Conservation (phyloP, 2,329 filamentous ascomycete species). For the Stemphylium lycopersici region DNA sequence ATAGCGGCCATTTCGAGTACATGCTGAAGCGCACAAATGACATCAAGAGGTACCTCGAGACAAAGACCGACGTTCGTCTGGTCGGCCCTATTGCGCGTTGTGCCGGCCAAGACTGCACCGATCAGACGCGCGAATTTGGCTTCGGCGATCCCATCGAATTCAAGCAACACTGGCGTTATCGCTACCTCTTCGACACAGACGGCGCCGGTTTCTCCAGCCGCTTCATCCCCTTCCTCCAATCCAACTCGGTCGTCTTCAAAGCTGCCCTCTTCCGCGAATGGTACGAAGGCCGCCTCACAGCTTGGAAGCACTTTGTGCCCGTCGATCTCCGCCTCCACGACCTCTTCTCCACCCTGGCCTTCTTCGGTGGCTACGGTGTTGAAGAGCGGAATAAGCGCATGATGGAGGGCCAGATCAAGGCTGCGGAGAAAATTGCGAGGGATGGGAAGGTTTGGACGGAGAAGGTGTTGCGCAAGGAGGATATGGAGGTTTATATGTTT, state of each 20-base stretch:
- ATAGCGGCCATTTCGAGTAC: constrained; percentile 60
- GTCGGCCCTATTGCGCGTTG: constrained; percentile 64
- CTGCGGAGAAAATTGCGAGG: constrained; percentile 43
- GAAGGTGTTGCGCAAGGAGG: constrained; percentile 52
- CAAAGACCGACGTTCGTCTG: constrained; percentile 63
- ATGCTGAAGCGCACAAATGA: constrained; percentile 59
- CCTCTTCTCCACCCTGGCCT: constrained; percentile 74
- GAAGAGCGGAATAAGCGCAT: constrained; percentile 33
- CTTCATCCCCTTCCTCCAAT: constrained; percentile 69
- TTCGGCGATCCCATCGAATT: constrained; percentile 56
- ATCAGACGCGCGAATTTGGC: constrained; percentile 61
- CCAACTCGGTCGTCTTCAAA: constrained; percentile 71
- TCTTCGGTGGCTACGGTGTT: constrained; percentile 60
- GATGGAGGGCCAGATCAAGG: constrained; percentile 32
- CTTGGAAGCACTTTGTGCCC: constrained; percentile 84
- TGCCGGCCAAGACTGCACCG: constrained; percentile 59
- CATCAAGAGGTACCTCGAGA: constrained; percentile 60
- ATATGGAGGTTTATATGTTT: constrained; percentile 84
- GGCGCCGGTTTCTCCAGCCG: constrained; percentile 69
- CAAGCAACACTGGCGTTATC: constrained; percentile 66
- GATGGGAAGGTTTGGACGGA: constrained; percentile 41
- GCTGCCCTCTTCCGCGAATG: constrained; percentile 77
- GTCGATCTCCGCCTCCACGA: constrained; percentile 75
- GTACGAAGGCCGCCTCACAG: constrained; percentile 74
- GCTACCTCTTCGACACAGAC: constrained; percentile 76